phyloP scores from a whole-genome alignment of 176 grass and related monocot species.

The Aegilops speltoides region DNA sequence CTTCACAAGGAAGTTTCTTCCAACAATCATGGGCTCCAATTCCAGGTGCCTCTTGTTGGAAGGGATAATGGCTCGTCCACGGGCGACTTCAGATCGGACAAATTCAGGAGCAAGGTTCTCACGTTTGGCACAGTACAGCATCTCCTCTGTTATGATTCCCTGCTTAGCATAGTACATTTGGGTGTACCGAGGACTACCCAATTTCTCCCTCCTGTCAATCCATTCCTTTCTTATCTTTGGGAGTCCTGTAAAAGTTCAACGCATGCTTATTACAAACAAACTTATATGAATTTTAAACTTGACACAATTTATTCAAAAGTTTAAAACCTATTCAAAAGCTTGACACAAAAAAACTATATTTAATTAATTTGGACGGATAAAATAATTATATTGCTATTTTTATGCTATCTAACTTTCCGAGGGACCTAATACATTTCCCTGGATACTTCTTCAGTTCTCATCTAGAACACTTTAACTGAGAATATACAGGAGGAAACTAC shows the following conservation, averaged over 20 bases:
- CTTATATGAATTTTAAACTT: background rate
- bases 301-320: background rate
- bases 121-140: constrained; percentile 87
- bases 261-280: constrained; percentile 7
- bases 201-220: constrained; percentile 78
- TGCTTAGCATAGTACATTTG: constrained; percentile 99
- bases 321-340: too few species aligned
- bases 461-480: background rate
- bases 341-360: background rate
- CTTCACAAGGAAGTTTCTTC: constrained; percentile 97
- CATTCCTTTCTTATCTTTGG: constrained; percentile 96
- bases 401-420: background rate
- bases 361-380: background rate
- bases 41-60: constrained; percentile 94
- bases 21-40: constrained; percentile 98
- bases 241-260: constrained; percentile 53
- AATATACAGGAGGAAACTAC: background rate
- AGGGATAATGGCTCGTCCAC: constrained; percentile 92
- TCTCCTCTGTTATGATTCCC: constrained; percentile 93
- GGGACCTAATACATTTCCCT: background rate
- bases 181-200: constrained; percentile 74
- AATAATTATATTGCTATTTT: background rate
- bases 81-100: constrained; percentile 82
- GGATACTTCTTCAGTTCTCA: background rate
- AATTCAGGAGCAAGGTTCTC: constrained; percentile 96